Conservation (phyloP, 2,329 filamentous ascomycete genomes). For the Xylaria sp. region DNA sequence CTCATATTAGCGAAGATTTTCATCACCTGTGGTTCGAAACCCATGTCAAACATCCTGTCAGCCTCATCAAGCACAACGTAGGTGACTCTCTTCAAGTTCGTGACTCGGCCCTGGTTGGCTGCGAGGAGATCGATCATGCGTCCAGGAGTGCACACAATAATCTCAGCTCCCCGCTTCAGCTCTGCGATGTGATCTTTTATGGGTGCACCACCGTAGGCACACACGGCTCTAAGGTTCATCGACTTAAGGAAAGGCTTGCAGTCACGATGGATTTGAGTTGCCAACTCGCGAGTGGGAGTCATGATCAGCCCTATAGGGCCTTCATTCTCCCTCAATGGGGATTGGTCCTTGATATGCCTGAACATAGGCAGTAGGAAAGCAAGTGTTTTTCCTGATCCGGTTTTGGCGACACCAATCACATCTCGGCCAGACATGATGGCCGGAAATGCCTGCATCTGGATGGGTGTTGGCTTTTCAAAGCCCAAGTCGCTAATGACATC, state of each 20-base stretch:
- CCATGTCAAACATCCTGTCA: conserved; percentile 99
- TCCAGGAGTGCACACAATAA: conserved; percentile 94
- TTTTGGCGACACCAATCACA: conserved; percentile 96
- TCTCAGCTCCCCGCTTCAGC: conserved; percentile 92
- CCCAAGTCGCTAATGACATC: conserved; percentile 84
- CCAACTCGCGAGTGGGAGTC: conserved; percentile 93
- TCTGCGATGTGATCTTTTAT: conserved; percentile 99
- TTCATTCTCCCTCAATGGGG: conserved; percentile 81
- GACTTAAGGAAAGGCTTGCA: conserved; percentile 94
- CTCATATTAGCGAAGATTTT: conserved; percentile 94
- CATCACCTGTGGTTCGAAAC: conserved; percentile 97
- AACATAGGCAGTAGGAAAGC: conserved; percentile 98
- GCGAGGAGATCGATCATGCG: conserved; percentile 95
- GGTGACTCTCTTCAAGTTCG: conserved; percentile 86
- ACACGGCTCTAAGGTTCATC: conserved; percentile 84
- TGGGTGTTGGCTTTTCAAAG: conserved; percentile 89
- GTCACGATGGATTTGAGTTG: conserved; percentile 92
- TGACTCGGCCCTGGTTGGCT: conserved; percentile 93
- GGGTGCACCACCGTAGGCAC: conserved; percentile 92
- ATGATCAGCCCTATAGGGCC: conserved; percentile 90
- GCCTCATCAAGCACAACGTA: conserved; percentile 98
- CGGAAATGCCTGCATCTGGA: conserved; percentile 94
- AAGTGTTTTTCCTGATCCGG: conserved; percentile 96
- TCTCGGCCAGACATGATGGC: conserved; percentile 96
- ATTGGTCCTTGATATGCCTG: conserved; percentile 94